A percentile compares a stretch with the other conserved stretches of the same genome.
Conservation (phyloP, 306 rosid species). For the Cucumis hystrix region DNA sequence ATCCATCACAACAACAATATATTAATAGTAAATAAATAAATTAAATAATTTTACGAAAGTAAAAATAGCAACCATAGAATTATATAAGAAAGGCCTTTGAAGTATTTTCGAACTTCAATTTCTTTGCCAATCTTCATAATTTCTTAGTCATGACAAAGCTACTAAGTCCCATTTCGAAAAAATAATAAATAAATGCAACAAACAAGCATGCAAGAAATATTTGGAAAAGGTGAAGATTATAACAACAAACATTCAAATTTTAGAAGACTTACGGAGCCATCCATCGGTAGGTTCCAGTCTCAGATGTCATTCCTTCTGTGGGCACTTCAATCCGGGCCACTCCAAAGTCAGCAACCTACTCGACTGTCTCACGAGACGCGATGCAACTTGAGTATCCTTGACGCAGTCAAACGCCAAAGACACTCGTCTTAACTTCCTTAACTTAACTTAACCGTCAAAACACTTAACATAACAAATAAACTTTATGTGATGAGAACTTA, state of each 20-base stretch:
- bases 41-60: background rate
- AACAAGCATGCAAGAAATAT: constrained; percentile 4
- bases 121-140: background rate
- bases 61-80: background rate
- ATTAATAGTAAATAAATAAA: background rate
- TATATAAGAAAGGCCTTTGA: background rate
- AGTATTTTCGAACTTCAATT: background rate
- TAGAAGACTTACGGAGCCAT: constrained; percentile 93
- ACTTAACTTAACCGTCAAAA: too few species aligned
- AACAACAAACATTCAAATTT: background rate
- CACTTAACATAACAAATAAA: too few species aligned
- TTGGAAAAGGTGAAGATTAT: background rate
- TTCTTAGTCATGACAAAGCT: background rate
- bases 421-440: too few species aligned
- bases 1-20: background rate
- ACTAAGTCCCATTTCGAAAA: background rate
- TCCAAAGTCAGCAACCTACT: constrained; percentile 98
- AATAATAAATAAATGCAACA: background rate
- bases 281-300: constrained; percentile 99
- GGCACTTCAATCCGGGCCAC: constrained; percentile 98
- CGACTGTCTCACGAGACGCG: too few species aligned
- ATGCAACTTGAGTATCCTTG: too few species aligned
- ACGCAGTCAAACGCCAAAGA: too few species aligned
- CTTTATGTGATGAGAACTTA: too few species aligned
- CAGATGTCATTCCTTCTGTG: constrained; percentile 99